phyloP scores from a whole-genome alignment of 2,329 filamentous ascomycete genomes.

The Endocalyx cinctus region DNA sequence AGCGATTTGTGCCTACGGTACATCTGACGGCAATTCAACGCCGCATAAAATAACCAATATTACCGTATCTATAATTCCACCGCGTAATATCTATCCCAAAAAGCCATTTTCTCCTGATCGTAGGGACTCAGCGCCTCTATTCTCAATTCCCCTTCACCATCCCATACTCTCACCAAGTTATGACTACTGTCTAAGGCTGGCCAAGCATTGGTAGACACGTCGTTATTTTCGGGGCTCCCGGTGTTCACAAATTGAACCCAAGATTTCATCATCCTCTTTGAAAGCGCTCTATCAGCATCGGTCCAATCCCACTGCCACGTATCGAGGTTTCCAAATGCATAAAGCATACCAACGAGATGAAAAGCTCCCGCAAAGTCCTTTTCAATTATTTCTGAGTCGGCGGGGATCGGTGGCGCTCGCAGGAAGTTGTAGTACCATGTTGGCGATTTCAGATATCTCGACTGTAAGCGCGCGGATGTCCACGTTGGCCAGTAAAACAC shows the following conservation, averaged over 20 bases:
- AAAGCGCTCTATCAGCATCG: constrained; percentile 8
- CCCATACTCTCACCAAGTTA: constrained; percentile 6
- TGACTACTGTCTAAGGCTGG: constrained; percentile 1
- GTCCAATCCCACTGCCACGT: constrained; percentile 10
- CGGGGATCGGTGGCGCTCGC: constrained; percentile 9
- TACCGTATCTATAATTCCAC: constrained; percentile 1
- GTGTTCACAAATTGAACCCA: constrained; percentile 6
- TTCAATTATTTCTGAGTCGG: constrained; percentile 4
- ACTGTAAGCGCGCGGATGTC: constrained; percentile 8
- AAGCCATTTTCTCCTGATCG: constrained; percentile 1
- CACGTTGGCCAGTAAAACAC: constrained; percentile 10
- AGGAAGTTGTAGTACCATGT: constrained; percentile 7
- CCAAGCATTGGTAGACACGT: constrained; percentile 2
- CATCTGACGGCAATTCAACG: no score
- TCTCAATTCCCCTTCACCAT: constrained; percentile 1
- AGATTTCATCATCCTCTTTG: constrained; percentile 5
- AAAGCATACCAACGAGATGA: constrained; percentile 9
- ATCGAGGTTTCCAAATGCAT: constrained; percentile 9
- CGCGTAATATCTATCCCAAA: constrained; percentile 9
- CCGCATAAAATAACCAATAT: no score
- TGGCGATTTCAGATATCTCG: constrained; percentile 4
- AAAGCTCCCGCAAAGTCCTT: constrained; percentile 8
- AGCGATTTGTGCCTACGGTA: no score
- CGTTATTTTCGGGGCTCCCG: constrained; percentile 4
- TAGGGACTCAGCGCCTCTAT: not conserved